Base-by-base conservation (phyloP, 495 filamentous ascomycete species). In the Aspergillus conjunctus region DNA sequence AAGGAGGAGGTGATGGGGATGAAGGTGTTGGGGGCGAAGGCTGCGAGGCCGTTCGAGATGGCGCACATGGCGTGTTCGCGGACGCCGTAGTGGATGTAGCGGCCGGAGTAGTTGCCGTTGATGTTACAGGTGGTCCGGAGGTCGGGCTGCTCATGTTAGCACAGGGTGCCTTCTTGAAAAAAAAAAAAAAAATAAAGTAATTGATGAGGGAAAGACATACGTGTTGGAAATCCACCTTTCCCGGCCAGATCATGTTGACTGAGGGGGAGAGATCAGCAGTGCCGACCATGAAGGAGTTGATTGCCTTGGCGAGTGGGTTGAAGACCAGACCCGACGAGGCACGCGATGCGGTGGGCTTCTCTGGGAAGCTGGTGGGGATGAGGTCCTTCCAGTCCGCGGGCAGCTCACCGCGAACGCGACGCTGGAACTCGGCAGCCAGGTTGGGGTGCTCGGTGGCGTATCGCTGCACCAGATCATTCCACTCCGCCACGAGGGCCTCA, bases 261-360 rank as follows among this genome's bases (percentile, higher is more conserved):
- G 81, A 84, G 7, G 82, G 82, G 0, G 82, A 78, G 17, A 87
- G 71, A 64, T 87, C 84, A 5, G 84, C 84, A 0, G 82, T 84
- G 7, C 83, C 84, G 21, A 85, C 80, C 78, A 87, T 83, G 66
- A 87, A 79, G 22, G 69, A 77, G 14, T 72, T 68, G 9, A 83
- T 54, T 7, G 78, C 68, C 33, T 77, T 61, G 3, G 77, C 77
- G 15, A 87, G 66, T 0, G 80, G 79, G 56, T 82, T 82, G 60
- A 77, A 81, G 6, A 84, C 75, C 1, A 81, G 65, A 7, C 80
- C 82, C 3, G 78, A 72, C 1, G 82, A 78, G 21, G 76, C 77
- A 50, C 82, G 70, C 1, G 80, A 77, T 21, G 83, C 69, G 1
- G 81, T 85, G 0, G 80, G 72, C 50, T 70, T 73, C 1, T 74